Evolutionary conservation across 1,284 basidiomycete species (phyloP), one percentile per base, ranked within the genome.

Genomic region (Sporisorium exsertum): DNA sequence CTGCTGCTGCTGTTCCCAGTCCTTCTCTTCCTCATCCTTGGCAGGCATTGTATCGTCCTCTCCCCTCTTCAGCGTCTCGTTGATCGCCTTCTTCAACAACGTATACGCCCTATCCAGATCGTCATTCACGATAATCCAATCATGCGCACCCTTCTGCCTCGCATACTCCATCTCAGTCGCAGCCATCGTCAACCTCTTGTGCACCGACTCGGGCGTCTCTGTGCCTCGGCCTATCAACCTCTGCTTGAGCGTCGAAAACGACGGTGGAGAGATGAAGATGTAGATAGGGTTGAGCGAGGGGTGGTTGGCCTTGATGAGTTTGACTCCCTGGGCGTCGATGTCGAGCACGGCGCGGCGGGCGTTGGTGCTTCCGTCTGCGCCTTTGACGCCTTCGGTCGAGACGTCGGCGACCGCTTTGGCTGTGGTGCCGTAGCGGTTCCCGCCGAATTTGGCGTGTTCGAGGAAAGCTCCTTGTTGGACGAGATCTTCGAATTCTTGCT

Each of bases 231-330:
- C 89, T 37, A 89, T 88, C 9, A 99, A 89, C 45, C 97, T 91
- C 8, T 72, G 40, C 32, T 74, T 61, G 18, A 85, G 61, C 45
- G 71, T 77, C 0, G 61, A 59, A 82, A 97, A 87, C 10, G 91
- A 90, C 0, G 96, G 97, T 0, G 96, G 96, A 0, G 94, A 91
- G 82, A 99, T 90, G 87, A 99, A 99, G 78, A 97, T 90, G 87
- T 92, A 97, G 72, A 97, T 89, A 8, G 95, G 93, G 80, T 93
- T 89, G 47, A 99, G 87, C 58, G 90, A 87, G 0, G 88, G 85
- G 73, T 79, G 92, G 90, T 89, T 87, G 33, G 88, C 86, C 85
- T 94, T 95, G 83, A 98, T 92, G 86, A 95, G 67, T 32, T 81
- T 77, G 27, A 85, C 83, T 35, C 84, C 84, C 63, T 96, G 95